A percentile compares a stretch with the other conserved stretches of the same genome.
Conservation (phyloP, 2,329 filamentous ascomycete genomes). For the Penicillium sp. region DNA sequence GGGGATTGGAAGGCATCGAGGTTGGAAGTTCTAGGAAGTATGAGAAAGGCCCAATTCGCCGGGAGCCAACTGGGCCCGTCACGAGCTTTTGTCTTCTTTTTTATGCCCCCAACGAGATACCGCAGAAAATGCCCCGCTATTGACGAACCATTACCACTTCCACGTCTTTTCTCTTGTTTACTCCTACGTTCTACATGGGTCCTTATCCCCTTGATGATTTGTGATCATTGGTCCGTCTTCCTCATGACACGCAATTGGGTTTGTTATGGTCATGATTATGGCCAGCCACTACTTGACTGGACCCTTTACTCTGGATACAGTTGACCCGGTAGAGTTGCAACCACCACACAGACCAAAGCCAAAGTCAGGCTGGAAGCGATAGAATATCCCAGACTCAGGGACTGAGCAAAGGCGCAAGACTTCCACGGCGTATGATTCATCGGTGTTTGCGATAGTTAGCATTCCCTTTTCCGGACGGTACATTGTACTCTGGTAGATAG, state of each 20-base stretch:
- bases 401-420: background rate
- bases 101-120: constrained; percentile 44
- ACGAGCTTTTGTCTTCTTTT: constrained; percentile 33
- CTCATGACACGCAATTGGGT: background rate
- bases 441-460: background rate
- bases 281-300: background rate
- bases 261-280: background rate
- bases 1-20: constrained; percentile 3
- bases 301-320: background rate
- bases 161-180: constrained; percentile 12
- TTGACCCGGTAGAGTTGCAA: background rate
- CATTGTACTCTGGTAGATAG: constrained; percentile 16
- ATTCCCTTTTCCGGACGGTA: constrained; percentile 5
- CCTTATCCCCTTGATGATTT: background rate
- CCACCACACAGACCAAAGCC: background rate
- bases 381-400: background rate
- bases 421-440: background rate
- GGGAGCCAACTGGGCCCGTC: constrained; percentile 27
- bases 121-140: constrained; percentile 43
- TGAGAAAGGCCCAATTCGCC: constrained; percentile 22
- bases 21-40: constrained; percentile 1
- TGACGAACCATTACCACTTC: constrained; percentile 40
- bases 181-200: background rate
- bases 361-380: background rate
- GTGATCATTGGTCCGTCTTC: background rate